These are phyloP conservation scores for Corynespora cassiicola DNA, from an alignment of 2,329 filamentous ascomycete genomes.

Conservation along the genomic window DNA sequence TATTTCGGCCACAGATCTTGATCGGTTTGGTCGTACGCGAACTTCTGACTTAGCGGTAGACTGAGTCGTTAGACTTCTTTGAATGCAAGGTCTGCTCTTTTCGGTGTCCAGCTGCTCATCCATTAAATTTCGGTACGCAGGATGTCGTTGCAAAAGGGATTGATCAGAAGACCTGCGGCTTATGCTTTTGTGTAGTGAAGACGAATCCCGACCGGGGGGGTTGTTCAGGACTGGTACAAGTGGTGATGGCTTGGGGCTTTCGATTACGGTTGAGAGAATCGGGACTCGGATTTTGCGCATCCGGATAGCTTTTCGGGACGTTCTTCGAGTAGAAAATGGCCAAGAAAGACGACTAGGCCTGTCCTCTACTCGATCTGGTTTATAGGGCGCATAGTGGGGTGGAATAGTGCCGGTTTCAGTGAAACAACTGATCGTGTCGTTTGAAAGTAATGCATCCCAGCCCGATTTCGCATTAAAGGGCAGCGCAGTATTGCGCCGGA, in stretches of 20 bases:
- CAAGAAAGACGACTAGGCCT: conserved; percentile 34
- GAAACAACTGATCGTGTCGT: conserved; percentile 42
- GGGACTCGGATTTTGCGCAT: conserved; percentile 34
- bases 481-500: conserved; percentile 38
- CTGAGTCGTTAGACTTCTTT: conserved; percentile 16
- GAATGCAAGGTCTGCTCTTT: too few relatives aligned
- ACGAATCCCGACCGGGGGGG: conserved; percentile 12
- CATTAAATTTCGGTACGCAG: conserved; percentile 27
- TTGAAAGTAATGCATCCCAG: conserved; percentile 50
- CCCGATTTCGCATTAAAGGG: conserved; percentile 45
- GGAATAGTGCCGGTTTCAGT: conserved; percentile 18
- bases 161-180: conserved; percentile 31
- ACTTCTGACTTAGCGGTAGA: conserved; percentile 12
- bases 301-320: conserved; percentile 31
- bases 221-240: conserved; percentile 27
- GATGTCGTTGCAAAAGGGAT: conserved; percentile 34
- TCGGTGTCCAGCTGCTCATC: conserved; percentile 7
- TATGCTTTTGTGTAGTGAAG: conserved; percentile 20
- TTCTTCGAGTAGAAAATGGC: conserved; percentile 33
- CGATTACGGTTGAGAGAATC: conserved; percentile 45
- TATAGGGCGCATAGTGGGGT: conserved; percentile 31
- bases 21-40: conserved; percentile 26
- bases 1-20: conserved; percentile 32
- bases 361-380: conserved; percentile 22
- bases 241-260: conserved; percentile 45